Evolutionary conservation across 805 yeast genomes (phyloP), one percentile per base, ranked within the genome.

Genomic region (Danielozyma ontarioensis): DNA sequence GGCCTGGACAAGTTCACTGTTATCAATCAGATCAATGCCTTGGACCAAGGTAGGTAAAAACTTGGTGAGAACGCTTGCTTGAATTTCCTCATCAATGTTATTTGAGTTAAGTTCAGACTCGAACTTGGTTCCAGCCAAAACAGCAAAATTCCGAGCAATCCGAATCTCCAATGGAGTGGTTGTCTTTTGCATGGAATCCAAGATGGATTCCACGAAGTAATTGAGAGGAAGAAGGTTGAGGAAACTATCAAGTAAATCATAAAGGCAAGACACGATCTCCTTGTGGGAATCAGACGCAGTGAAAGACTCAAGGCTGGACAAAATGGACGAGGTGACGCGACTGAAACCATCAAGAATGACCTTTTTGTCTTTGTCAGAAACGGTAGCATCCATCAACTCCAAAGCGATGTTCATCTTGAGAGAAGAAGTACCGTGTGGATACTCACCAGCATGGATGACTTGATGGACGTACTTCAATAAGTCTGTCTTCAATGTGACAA

Each of bases 151-250:
- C 44, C 73, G 72, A 37, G 78, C 78, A 29, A 82, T 69, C 33
- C 68, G 72, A 33, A 67, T 52, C 10, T 76, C 78, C 17, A 71
- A 47, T 2, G 54, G 40, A 32, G 63, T 58, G 3, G 64, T 47
- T 10, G 52, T 47, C 18, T 47, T 47, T 27, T 64, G 50, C 41
- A 74, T 63, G 0, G 66, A 55, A 14, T 59, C 61, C 13, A 59
- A 40, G 16, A 83, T 70, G 2, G 95, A 76, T 13, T 69, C 64
- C 18, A 82, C 80, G 53, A 85, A 89, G 43, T 77, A 73, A 40
- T 71, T 71, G 42, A 88, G 73, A 19, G 97, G 96, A 33, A 90
- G 64, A 40, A 87, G 64, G 37, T 78, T 77, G 38, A 90, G 62
- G 41, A 80, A 62, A 43, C 74, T 75, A 22, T 78, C 74, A 42